Evolutionary conservation across 1,284 basidiomycete species (phyloP).

Genomic region (Entoloma clypeatum): DNA sequence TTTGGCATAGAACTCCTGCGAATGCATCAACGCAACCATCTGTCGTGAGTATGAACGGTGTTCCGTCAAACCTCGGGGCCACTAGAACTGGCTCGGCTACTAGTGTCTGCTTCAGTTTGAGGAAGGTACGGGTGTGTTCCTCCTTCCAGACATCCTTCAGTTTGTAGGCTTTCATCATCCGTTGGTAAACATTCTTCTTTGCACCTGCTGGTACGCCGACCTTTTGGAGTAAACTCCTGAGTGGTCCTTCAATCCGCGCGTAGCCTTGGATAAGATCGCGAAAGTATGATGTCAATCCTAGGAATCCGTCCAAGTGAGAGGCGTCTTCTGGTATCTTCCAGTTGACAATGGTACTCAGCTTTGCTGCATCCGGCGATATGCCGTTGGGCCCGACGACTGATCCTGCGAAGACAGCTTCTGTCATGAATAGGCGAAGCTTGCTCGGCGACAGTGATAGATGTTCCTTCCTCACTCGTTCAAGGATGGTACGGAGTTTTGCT

Average conservation of each 20-base stretch:
- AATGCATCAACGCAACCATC: conserved; percentile 34
- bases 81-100: conserved; percentile 28
- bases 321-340: conserved; percentile 30
- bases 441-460: conserved; percentile 29
- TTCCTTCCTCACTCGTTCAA: conserved; percentile 19
- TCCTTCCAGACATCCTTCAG: conserved; percentile 25
- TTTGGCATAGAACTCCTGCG: conserved; percentile 29
- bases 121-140: conserved; percentile 27
- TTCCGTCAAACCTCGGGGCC: conserved; percentile 27
- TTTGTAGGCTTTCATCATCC: conserved; percentile 18
- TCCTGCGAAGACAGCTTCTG: conserved; percentile 31
- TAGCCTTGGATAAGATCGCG: conserved; percentile 23
- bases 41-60: conserved; percentile 32
- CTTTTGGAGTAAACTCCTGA: conserved; percentile 25
- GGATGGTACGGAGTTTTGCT: conserved; percentile 19
- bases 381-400: conserved; percentile 27
- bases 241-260: conserved; percentile 19
- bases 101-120: conserved; percentile 26
- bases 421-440: conserved; percentile 32
- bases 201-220: conserved; percentile 21
- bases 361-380: conserved; percentile 28
- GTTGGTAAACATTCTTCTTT: conserved; percentile 22
- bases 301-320: conserved; percentile 24
- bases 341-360: conserved; percentile 33
- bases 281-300: conserved; percentile 25